Base-by-base conservation (phyloP, 2,329 filamentous ascomycete species). In the Harringtonia aguacate region DNA sequence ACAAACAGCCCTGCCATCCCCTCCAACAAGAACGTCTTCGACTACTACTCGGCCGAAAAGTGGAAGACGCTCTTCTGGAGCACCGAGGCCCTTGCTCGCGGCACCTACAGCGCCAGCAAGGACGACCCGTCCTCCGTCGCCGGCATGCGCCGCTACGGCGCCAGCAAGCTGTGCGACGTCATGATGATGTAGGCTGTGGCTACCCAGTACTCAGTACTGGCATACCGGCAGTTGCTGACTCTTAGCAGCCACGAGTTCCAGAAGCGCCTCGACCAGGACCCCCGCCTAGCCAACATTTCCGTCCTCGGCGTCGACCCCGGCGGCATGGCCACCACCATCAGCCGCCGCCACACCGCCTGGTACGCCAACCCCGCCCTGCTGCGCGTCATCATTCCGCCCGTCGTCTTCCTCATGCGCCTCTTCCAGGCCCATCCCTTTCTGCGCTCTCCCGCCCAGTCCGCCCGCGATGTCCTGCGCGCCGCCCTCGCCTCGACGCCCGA, bases 271-370 rank as follows among this genome's bases (percentile, higher is more conserved):
- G 47, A 53, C 28, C 44, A 37, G 2, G 57, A 61, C 43, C 53
- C 58, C 12, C 36, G 36, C 2, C 47, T 62, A 46, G 24, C 24
- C 24, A 10, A 10, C 24, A 27, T 27, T 10, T 27, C 24, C 24
- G 24, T 27, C 24, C 24, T 64, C 4, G 54, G 53, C n/a, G 47
- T 63, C 10, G 61, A 64, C 47, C 61, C 62, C 0, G 62, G 61
- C 29, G 52, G 48, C 2, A 61, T 63, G 52, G 36, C 48, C 4
- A 60, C 53, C 2, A 44, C 46, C 7, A 47, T 63, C 7, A 36
- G 43, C 4, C 52, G 52, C 4, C 54, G 44, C 36, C 50, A 35
- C 36, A 46, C 44, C 30, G 55, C 46, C 41, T 30, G 52, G 31
- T 47, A 52, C 10, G 43, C 49, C 9, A 18, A 44, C 1, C 39